A percentile compares a stretch with the other conserved stretches of the same genome.
These are phyloP conservation scores for Drechmeria coniospora DNA, from an alignment of 2,329 filamentous ascomycete species.

Conservation along the genomic window DNA sequence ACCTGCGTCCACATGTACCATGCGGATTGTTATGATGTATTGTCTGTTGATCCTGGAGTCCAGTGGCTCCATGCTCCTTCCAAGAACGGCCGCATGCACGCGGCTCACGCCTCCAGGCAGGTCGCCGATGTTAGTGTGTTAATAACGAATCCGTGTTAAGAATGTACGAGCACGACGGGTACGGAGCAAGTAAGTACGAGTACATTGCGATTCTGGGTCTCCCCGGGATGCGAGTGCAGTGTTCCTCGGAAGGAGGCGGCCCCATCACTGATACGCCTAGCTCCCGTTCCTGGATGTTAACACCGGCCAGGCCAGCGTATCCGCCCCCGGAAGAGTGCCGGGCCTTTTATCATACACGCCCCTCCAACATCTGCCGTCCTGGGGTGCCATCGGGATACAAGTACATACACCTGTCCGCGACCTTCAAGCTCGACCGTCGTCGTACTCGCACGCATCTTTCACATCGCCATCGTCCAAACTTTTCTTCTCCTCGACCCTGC, in stretches of 20 bases:
- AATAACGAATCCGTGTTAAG: no score
- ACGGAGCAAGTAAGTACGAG: not conserved
- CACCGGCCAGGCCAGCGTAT: constrained; percentile 17
- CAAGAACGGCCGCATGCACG: constrained; percentile 31
- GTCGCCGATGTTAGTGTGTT: not conserved
- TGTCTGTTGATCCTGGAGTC: no score
- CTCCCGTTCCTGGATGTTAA: constrained; percentile 23
- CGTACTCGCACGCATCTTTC: constrained; percentile 1
- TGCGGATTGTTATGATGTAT: no score
- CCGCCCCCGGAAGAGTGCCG: constrained; percentile 33
- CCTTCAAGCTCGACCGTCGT: no score
- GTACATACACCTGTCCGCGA: constrained; percentile 32
- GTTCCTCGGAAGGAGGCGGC: no score
- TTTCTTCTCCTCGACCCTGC: not conserved
- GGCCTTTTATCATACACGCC: constrained; percentile 30
- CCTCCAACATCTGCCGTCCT: constrained; percentile 31
- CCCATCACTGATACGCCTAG: no score
- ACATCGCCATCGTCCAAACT: constrained; percentile 2
- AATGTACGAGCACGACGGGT: not conserved
- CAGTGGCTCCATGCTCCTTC: constrained; percentile 30
- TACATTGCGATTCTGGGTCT: constrained; percentile 6
- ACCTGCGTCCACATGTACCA: no score
- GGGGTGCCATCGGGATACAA: constrained; percentile 24
- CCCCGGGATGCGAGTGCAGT: constrained; percentile 3
- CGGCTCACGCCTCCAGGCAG: not conserved